phyloP scores from a whole-genome alignment of 371 early-diverging fungal species.

The Mucor piriformis region DNA sequence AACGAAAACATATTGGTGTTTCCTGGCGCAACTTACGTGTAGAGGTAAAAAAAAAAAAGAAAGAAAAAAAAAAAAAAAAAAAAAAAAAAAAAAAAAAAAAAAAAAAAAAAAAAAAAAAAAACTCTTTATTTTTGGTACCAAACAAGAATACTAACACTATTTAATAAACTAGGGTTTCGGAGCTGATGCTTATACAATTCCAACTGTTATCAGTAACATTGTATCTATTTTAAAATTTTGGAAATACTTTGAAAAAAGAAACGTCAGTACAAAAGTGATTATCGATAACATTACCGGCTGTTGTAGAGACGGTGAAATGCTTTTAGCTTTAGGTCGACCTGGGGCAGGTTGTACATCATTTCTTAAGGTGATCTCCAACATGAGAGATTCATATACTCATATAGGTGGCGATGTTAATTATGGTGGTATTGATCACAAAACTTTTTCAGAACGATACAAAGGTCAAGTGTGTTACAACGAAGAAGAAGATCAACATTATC shows the following conservation, averaged over 20 bases:
- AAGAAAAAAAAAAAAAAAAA: not conserved
- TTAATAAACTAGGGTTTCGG: constrained; percentile 40
- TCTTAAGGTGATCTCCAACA: constrained; percentile 66
- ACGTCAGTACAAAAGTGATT: constrained; percentile 37
- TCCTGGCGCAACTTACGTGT: constrained; percentile 53
- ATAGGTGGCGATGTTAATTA: constrained; percentile 63
- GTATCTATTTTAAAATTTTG: constrained; percentile 37
- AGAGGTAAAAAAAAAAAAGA: constrained; percentile 19
- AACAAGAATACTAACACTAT: not conserved
- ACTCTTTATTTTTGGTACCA: not conserved
- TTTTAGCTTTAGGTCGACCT: constrained; percentile 73
- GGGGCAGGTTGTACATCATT: constrained; percentile 77
- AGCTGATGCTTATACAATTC: constrained; percentile 46
- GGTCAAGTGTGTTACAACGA: constrained; percentile 70
- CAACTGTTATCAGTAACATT: constrained; percentile 23
- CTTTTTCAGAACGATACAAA: constrained; percentile 55
- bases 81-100: not conserved
- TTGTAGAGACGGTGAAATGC: constrained; percentile 72
- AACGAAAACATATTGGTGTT: constrained; percentile 49
- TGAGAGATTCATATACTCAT: constrained; percentile 57
- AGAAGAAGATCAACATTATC: constrained; percentile 76
- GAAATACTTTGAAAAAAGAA: constrained; percentile 25
- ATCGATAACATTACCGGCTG: constrained; percentile 61
- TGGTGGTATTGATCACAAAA: constrained; percentile 63
- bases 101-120: not conserved